Evolutionary conservation across 2,329 filamentous ascomycete species (phyloP).

Genomic region (Metarhizium album): DNA sequence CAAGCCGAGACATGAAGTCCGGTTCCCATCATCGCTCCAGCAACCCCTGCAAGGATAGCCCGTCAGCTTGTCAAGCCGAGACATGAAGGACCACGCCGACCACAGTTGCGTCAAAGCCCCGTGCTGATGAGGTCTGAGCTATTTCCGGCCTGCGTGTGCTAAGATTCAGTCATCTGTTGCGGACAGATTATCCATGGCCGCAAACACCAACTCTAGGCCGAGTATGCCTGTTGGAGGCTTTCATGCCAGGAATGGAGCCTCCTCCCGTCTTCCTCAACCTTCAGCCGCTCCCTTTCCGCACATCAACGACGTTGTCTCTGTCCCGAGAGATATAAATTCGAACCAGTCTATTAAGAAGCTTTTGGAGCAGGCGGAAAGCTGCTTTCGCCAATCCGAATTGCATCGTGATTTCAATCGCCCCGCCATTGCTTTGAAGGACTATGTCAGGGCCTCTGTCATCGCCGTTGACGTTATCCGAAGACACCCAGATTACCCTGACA

Average conservation of each 20-base stretch:
- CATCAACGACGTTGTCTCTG: slow-evolving; percentile 41
- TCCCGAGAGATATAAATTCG: slow-evolving; percentile 34
- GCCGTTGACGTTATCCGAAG: slow-evolving; percentile 64
- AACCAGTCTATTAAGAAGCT: slow-evolving; percentile 42
- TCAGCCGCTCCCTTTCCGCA: slow-evolving; percentile 33
- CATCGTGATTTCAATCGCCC: slow-evolving; percentile 52
- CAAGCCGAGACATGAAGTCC: neutral
- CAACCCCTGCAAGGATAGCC: neutral
- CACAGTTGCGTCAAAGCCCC: neutral
- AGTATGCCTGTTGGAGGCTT: slow-evolving; percentile 18
- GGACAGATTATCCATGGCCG: slow-evolving; percentile 16
- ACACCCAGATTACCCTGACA: slow-evolving; percentile 61
- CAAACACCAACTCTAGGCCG: slow-evolving; percentile 19
- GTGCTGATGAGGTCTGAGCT: slow-evolving; percentile 2
- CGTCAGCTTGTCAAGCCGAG: neutral
- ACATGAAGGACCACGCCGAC: neutral
- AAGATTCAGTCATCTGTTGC: neutral
- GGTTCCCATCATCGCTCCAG: neutral
- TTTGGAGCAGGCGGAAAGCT: slow-evolving; percentile 40
- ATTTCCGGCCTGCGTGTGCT: slow-evolving; percentile 2
- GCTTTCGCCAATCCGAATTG: slow-evolving; percentile 49
- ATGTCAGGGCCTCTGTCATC: slow-evolving; percentile 71
- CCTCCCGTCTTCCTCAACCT: slow-evolving; percentile 11
- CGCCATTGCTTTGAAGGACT: slow-evolving; percentile 73
- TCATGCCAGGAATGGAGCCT: slow-evolving; percentile 16